Percentiles rank a stretch among this genome's conserved stretches.
phyloP scores from a whole-genome alignment of 345 rosid species.

The Crucihimalaya himalaica region DNA sequence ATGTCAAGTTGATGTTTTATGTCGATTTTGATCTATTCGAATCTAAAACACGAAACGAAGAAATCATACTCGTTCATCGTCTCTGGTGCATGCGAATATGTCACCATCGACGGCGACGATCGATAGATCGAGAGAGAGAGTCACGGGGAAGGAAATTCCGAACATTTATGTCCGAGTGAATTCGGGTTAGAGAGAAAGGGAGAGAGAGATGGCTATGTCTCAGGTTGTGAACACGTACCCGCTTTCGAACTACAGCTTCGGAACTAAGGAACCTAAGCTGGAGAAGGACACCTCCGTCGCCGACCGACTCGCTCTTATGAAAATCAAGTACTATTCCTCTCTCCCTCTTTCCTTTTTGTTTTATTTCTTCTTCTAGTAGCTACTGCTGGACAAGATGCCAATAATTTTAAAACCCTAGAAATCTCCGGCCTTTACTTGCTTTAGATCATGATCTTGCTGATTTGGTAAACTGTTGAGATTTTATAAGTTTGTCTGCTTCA shows the following conservation, averaged over 20 bases:
- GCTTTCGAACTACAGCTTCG: slow-evolving; percentile 88
- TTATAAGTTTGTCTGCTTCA: background rate
- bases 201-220: slow-evolving; percentile 63
- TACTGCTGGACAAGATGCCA: slow-evolving; percentile 1
- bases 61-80: too few species aligned
- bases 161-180: too few species aligned
- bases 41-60: too few species aligned
- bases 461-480: background rate
- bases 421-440: background rate
- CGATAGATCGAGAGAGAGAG: background rate
- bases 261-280: slow-evolving; percentile 95
- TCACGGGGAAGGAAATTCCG: too few species aligned
- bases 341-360: background rate
- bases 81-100: too few species aligned
- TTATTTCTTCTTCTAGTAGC: background rate
- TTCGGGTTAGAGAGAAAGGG: background rate
- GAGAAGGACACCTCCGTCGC: slow-evolving; percentile 96
- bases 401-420: slow-evolving; percentile 46
- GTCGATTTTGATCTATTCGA: too few species aligned
- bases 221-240: slow-evolving; percentile 91
- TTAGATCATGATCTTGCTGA: slow-evolving; percentile 26
- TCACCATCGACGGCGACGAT: slow-evolving; percentile 22
- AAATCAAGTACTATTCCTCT: slow-evolving; percentile 66
- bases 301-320: slow-evolving; percentile 98
- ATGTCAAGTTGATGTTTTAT: too few species aligned